Base-by-base conservation (phyloP, 225 moss, liverwort and hornwort genomes). In the Climacium dendroides region DNA sequence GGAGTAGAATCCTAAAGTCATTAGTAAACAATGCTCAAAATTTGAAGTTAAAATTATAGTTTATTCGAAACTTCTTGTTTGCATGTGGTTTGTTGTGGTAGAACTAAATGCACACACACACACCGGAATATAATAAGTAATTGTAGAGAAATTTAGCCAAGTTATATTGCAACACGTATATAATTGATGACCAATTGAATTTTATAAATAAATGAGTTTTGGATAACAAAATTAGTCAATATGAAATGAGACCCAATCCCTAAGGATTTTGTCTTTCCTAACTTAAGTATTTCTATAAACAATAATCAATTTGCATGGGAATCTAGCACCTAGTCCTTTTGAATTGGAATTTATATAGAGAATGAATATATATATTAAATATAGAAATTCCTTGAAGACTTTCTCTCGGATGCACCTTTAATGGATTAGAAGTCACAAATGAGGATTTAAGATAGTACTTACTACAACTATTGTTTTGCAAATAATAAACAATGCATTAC, bases 401-500 rank as follows among this genome's bases (percentile, higher is more conserved):
- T 55, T 53, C 0, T 1, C 5, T 0, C 13, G 0, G 1, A 55
- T 24, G 24, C 2, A n/a, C 24, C n/a, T 55, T 54, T 16, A n/a
- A 25, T 54, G 0, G 4, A 3, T 77, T 9, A 4, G 6, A 77
- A 10, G 2, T 25, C 10, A 55, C 0, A 0, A 77, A 0, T 15
- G 0, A 23, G 1, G 10, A n/a, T 54, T 76, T 35, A 24, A 54
- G 10, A 54, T n/a, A n/a, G 4, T 25, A n/a, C 15, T 6, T 15
- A n/a, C 24, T n/a, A 15, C 0, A 54, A n/a, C 6, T n/a, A 25
- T 20, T 50, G 5, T 50, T 74, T 50, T 74, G 20, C 50, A 74
- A 19, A 32, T 20, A 7, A 77, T 77, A 1, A 5, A 6, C 9
- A 1, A 10, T 24, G 6, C 0, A 8, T 35, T n/a, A 35, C 5